Base-by-base conservation (phyloP, 2,329 filamentous ascomycete species). In the Fusarium sp. region DNA sequence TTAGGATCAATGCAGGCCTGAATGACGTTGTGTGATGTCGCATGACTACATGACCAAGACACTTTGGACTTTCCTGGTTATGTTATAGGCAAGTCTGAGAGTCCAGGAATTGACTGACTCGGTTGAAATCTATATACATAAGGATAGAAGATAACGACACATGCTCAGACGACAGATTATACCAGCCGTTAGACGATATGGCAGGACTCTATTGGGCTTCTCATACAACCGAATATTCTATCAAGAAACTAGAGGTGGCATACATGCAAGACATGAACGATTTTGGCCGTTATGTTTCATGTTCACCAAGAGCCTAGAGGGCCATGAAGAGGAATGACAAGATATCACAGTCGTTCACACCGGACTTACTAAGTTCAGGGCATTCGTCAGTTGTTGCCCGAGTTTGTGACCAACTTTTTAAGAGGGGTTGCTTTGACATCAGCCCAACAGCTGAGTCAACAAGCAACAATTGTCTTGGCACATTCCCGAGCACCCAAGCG, bases 401-500 rank as follows among this genome's bases (percentile, higher is more conserved):
- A 42, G 42, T 18, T 26, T 50, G 41, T 51, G 45, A 18, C 11
- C 28, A 49, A 46, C 28, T 26, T 30, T 39, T 48, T 25, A 21
- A 31, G 44, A 55, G 53, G 57, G 46, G 46, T 39, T 63, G 31
- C 34, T 39, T 58, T 56, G 39, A 49, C 58, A 19, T n/a, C 34
- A 34, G 23, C 42, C 49, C 58, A 51, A 44, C 19, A 26, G n/a
- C 48, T 54, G n/a, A 31, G 37, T 42, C 42, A 12, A 30, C 45
- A 42, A 50, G 26, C 57, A 48, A 59, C 25, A 46, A 49, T 58
- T 44, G 21, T 48, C 67, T 71, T 72, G 58, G 52, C 62, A 66
- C 71, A 74, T 74, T 71, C 71, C 69, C 56, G 21, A 51, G 51
- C 25, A 34, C 43, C 48, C 26, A 58, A 54, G 53, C 45, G 37